A percentile compares a stretch with the other conserved stretches of the same genome.
Evolutionary conservation across 495 filamentous ascomycete genomes (phyloP).

Genomic region (Penicillium cinerascens): DNA sequence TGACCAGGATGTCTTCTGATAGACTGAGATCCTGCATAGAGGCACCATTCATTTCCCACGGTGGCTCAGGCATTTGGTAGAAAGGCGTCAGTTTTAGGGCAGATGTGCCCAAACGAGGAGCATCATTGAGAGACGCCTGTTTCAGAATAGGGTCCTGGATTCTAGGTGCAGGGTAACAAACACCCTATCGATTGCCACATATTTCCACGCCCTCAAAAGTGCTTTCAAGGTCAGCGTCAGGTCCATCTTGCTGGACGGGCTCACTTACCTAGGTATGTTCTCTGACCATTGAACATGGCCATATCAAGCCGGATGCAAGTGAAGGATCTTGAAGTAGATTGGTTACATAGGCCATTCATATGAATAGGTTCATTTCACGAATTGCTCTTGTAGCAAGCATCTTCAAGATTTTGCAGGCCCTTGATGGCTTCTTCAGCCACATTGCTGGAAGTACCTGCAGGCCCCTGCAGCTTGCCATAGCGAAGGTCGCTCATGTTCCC

Average conservation of each 20-base stretch:
- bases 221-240: neutral
- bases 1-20: neutral
- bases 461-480: slow-evolving; percentile 69
- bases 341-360: neutral
- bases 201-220: neutral
- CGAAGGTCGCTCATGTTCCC: slow-evolving; percentile 77
- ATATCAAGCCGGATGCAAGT: neutral
- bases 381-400: slow-evolving; percentile 50
- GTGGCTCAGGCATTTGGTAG: neutral
- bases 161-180: neutral
- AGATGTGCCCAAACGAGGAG: neutral
- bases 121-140: neutral
- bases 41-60: too few species aligned
- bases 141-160: neutral
- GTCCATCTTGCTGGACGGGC: neutral
- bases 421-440: slow-evolving; percentile 55
- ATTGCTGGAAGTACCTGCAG: slow-evolving; percentile 53
- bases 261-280: neutral
- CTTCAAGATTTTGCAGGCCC: slow-evolving; percentile 56
- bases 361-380: neutral
- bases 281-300: neutral
- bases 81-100: neutral
- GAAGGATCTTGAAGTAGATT: neutral
- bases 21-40: neutral
- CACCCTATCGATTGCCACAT: neutral